Conservation (phyloP, 1,139 yeast species). For the Blastobotrys proliferans region DNA sequence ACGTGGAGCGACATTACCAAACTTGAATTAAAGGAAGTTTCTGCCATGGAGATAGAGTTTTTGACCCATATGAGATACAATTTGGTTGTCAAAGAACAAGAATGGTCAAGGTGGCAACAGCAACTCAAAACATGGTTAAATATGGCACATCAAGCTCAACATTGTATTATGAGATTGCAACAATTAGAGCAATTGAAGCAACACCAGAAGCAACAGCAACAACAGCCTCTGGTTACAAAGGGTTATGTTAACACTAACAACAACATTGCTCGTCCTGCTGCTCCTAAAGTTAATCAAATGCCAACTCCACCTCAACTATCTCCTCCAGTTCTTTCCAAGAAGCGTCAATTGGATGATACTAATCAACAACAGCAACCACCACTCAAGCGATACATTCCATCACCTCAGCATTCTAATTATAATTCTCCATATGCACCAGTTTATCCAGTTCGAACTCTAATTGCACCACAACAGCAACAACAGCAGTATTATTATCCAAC, state of each 20-base stretch:
- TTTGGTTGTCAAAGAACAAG: slow-evolving; percentile 26
- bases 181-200: background rate
- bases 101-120: slow-evolving; percentile 33
- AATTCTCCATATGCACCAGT: slow-evolving; percentile 9
- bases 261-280: background rate
- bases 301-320: slow-evolving; percentile 3
- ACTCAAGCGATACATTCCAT: background rate
- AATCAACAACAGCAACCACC: background rate
- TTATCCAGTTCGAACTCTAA: slow-evolving; percentile 6
- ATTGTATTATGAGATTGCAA: background rate
- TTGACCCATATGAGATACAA: slow-evolving; percentile 32
- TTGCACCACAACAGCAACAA: background rate
- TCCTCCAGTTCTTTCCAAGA: background rate
- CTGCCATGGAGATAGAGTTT: slow-evolving; percentile 55
- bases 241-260: background rate
- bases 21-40: slow-evolving; percentile 53
- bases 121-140: slow-evolving; percentile 26
- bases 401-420: slow-evolving; percentile 1
- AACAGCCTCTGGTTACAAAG: slow-evolving; percentile 1
- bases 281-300: background rate
- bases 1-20: slow-evolving; percentile 94
- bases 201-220: background rate
- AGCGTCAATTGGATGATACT: background rate
- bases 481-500: background rate
- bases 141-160: slow-evolving; percentile 19